Evolutionary conservation across 2,329 filamentous ascomycete species (phyloP).

Genomic region (Chaetoscypha palmicola): DNA sequence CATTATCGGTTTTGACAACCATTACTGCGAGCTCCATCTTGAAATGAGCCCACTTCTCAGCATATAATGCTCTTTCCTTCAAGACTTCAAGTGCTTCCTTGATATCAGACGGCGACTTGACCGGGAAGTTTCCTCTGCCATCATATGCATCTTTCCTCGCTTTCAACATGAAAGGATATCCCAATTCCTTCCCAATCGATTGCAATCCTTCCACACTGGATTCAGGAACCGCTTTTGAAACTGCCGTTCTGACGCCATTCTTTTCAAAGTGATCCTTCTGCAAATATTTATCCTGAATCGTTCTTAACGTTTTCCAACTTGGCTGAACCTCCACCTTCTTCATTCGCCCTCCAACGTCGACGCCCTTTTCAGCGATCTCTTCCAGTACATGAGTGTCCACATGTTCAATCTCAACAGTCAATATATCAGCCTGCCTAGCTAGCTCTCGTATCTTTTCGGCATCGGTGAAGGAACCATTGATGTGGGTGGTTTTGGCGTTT

Average conservation of each 20-base stretch:
- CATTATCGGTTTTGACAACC: conserved; percentile 81
- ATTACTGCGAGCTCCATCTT: conserved; percentile 85
- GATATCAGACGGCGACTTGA: conserved; percentile 53
- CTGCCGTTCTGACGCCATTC: conserved; percentile 64
- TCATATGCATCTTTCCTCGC: conserved; percentile 86
- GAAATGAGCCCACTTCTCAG: conserved; percentile 84
- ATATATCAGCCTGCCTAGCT: conserved; percentile 67
- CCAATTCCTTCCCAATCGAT: conserved; percentile 56
- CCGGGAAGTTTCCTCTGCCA: conserved; percentile 68
- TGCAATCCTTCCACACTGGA: conserved; percentile 43
- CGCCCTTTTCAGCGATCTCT: conserved; percentile 63
- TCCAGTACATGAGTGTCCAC: conserved; percentile 85
- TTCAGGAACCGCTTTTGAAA: conserved; percentile 48
- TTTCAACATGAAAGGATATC: conserved; percentile 89
- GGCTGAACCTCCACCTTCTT: conserved; percentile 63
- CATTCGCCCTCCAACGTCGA: conserved; percentile 49
- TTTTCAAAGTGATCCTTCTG: conserved; percentile 76
- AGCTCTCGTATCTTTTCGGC: conserved; percentile 69
- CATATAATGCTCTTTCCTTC: conserved; percentile 68
- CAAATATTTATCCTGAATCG: conserved; percentile 88
- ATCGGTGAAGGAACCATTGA: conserved; percentile 85
- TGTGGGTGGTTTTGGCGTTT: conserved; percentile 65
- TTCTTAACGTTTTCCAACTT: conserved; percentile 76
- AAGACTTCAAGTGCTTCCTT: conserved; percentile 63
- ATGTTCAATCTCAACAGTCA: conserved; percentile 95